Evolutionary conservation across 2,329 filamentous ascomycete species (phyloP), one percentile per base, ranked within the genome.

Genomic region (Trichoderma cornu-damae): DNA sequence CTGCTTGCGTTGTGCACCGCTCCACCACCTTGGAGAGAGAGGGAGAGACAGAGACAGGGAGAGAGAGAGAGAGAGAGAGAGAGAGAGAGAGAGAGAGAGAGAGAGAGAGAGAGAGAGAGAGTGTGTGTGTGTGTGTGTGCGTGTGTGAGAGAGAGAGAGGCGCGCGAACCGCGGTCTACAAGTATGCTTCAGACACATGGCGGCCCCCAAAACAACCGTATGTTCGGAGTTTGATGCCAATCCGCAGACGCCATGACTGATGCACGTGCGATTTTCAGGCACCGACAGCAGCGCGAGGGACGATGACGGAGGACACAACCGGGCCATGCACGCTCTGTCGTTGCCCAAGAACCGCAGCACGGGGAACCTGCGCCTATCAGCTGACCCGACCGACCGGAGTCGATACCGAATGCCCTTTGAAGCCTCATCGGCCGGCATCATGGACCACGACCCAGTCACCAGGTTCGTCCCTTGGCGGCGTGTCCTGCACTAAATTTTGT

Each of bases 401-500:
- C 77, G 83, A 74, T 79, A 85, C 69, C 86, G 88, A 60, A 86
- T 90, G 73, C 93, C 90, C 50, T 85, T 92, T 68, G 90, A 94
- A 71, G 85, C 84, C 58, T 82, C 85, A 52, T 78, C 82, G 60
- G 78, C 81, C 62, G 72, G 73, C 60, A 68, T 72, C 60, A 73
- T 77, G 65, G 87, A 89, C 64, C 83, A 84, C 73, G 89, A 92
- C 70, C 77, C 82, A 66, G 77, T 90, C 72, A 80, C 87, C 73
- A 91, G 88, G 89, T 94, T 63, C 58, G 73, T 71, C 53, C 43
- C 28, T 59, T 56, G 6, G 26, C 34, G 34, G 43, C 40, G 40
- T 59, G 40, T 38, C 49, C 11, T 22, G 35, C 18, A 28, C 9
- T 7, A 16, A 12, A 22, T 1, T n/a, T 30, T 38, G 16, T 20